Evolutionary conservation across 208 protist genomes (phyloP).

Genomic region (Angomonas deanei): DNA sequence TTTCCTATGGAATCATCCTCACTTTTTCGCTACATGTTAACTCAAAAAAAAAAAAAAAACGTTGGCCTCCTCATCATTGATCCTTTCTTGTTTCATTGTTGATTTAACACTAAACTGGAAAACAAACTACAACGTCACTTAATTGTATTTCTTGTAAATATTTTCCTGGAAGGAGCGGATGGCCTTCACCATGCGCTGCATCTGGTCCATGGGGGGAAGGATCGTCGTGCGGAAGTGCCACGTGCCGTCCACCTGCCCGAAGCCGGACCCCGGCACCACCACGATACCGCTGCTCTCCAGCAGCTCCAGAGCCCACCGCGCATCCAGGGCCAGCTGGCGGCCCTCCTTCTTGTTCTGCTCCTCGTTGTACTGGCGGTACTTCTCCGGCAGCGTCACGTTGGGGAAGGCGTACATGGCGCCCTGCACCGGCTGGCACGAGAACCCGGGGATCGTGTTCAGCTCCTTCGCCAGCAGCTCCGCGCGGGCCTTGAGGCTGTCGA

Average conservation of each 20-base stretch:
- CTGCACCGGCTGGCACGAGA: constrained; percentile 89
- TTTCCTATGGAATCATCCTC: neutral
- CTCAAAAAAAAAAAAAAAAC: too few species aligned
- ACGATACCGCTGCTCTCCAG: constrained; percentile 95
- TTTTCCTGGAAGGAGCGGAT: constrained; percentile 64
- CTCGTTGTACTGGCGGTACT: constrained; percentile 64
- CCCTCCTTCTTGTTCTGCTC: constrained; percentile 58
- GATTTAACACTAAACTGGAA: too few species aligned
- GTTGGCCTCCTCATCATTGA: too few species aligned
- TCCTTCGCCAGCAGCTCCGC: constrained; percentile 67
- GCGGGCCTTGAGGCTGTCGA: constrained; percentile 47
- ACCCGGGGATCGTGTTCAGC: constrained; percentile 90
- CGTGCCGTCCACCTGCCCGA: constrained; percentile 94
- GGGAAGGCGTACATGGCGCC: constrained; percentile 99
- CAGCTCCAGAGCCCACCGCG: constrained; percentile 94
- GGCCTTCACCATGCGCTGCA: constrained; percentile 83
- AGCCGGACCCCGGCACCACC: constrained; percentile 95
- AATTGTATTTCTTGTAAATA: constrained; percentile 49
- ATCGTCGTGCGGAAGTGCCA: constrained; percentile 99
- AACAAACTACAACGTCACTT: too few species aligned
- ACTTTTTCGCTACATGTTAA: too few species aligned
- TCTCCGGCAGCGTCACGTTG: constrained; percentile 77
- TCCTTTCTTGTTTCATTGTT: too few species aligned
- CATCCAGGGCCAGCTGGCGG: constrained; percentile 80
- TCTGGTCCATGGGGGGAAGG: constrained; percentile 94